These are phyloP conservation scores for Globisporangium carolinianum DNA, from an alignment of 352 stramenopile genomes.

Conservation along the genomic window DNA sequence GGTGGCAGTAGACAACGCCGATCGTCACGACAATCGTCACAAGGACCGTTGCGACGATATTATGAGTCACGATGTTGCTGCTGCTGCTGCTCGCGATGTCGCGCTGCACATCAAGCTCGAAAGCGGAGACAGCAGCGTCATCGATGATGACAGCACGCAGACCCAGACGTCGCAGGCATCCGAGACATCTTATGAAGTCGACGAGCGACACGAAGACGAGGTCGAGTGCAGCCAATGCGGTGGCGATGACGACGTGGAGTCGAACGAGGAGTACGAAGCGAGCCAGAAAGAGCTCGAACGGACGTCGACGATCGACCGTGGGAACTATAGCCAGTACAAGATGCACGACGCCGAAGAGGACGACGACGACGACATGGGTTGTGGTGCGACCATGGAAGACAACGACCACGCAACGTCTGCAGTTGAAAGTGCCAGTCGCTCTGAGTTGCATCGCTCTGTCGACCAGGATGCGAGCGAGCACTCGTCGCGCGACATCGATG, in stretches of 20 bases:
- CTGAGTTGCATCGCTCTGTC: too few species aligned
- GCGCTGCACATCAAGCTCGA: neutral
- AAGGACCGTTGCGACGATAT: too few species aligned
- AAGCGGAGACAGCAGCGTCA: neutral
- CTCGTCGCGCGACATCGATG: too few species aligned
- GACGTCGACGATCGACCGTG: conserved; percentile 42
- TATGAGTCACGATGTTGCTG: neutral
- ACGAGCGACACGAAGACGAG: conserved; percentile 1
- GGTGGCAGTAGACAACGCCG: too few species aligned
- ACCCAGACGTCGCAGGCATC: neutral
- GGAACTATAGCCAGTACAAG: conserved; percentile 43
- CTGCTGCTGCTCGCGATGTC: neutral
- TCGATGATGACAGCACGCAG: neutral
- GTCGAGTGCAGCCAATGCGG: conserved; percentile 3
- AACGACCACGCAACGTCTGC: neutral
- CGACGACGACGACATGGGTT: conserved; percentile 1
- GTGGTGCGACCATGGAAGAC: conserved; percentile 3
- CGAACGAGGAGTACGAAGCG: conserved; percentile 14
- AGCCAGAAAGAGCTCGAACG: conserved; percentile 10
- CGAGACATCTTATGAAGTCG: neutral
- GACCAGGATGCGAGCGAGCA: too few species aligned
- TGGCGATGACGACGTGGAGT: conserved; percentile 14
- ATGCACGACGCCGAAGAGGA: conserved; percentile 15
- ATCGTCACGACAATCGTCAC: too few species aligned
- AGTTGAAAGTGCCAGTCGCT: too few species aligned